Conservation (phyloP, 2,329 filamentous ascomycete genomes). For the Ceratocystis cacaofunesta region DNA sequence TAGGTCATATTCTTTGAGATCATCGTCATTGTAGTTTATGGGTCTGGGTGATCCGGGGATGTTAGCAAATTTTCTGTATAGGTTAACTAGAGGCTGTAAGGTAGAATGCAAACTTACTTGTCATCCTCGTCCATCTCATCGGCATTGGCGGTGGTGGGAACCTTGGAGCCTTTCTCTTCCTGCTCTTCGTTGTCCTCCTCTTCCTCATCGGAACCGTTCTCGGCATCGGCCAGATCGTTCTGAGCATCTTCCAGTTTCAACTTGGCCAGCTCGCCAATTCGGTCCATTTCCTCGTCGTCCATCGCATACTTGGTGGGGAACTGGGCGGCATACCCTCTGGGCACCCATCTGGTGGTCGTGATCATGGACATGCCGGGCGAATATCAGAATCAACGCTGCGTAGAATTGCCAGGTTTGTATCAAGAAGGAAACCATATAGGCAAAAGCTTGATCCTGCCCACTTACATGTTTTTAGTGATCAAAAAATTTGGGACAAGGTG, state of each 20-base stretch:
- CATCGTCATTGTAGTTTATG: constrained; percentile 54
- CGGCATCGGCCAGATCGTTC: constrained; percentile 52
- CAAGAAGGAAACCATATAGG: not conserved
- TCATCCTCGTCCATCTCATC: constrained; percentile 14
- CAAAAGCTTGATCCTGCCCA: constrained; percentile 7
- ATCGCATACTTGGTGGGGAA: constrained; percentile 63
- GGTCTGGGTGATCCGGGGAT: not conserved
- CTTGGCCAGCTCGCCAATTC: constrained; percentile 60
- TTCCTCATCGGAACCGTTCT: constrained; percentile 21
- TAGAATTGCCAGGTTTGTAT: not conserved
- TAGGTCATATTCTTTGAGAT: constrained; percentile 89
- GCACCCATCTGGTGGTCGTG: constrained; percentile 61
- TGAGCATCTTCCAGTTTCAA: constrained; percentile 83
- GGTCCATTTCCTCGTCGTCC: constrained; percentile 59
- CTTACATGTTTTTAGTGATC: constrained; percentile 6
- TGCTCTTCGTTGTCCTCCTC: constrained; percentile 21
- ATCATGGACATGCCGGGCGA: constrained; percentile 52
- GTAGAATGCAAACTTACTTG: constrained; percentile 11
- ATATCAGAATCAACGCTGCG: constrained; percentile 13
- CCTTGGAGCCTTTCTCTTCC: constrained; percentile 21
- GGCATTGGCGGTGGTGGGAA: not conserved
- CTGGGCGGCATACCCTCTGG: constrained; percentile 59
- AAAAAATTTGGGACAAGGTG: constrained; percentile 15
- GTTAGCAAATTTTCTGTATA: constrained; percentile 17
- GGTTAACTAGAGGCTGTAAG: not conserved